Percentiles rank a stretch among this genome's conserved stretches.
Evolutionary conservation across 2,329 filamentous ascomycete species (phyloP).

Genomic region (Lojkania enalia): DNA sequence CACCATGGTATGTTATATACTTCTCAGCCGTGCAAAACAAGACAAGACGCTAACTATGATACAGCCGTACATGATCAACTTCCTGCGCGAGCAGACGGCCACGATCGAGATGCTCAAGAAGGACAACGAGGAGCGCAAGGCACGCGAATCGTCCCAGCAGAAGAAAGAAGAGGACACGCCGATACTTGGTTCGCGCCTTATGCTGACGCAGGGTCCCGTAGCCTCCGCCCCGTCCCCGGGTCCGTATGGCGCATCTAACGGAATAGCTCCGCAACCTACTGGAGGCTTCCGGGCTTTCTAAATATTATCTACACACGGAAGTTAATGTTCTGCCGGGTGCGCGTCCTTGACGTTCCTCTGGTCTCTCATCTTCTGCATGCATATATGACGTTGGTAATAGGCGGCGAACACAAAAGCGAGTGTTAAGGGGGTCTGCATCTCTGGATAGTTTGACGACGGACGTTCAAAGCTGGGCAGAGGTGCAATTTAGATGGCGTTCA

Average conservation of each 20-base stretch:
- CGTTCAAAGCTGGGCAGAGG: no score
- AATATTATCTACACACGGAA: no score
- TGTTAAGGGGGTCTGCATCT: constrained; percentile 19
- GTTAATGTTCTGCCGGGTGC: no score
- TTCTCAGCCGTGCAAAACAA: neutral
- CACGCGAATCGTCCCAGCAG: constrained; percentile 70
- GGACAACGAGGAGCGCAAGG: constrained; percentile 93
- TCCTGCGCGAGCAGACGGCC: constrained; percentile 85
- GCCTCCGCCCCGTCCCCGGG: constrained; percentile 62
- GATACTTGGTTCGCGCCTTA: constrained; percentile 86
- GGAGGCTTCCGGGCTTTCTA: constrained; percentile 55
- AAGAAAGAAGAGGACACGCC: constrained; percentile 93
- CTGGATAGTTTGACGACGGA: constrained; percentile 16
- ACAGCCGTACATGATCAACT: constrained; percentile 96
- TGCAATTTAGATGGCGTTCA: neutral
- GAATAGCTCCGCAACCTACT: constrained; percentile 85
- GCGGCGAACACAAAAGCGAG: constrained; percentile 30
- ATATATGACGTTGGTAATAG: constrained; percentile 31
- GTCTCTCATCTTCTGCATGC: constrained; percentile 21
- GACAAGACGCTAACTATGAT: constrained; percentile 13
- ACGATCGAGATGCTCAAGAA: constrained; percentile 84
- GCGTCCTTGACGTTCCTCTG: no score
- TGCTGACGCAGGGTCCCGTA: constrained; percentile 90
- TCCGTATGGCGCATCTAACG: constrained; percentile 79
- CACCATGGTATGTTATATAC: constrained; percentile 67